phyloP scores from a whole-genome alignment of 257 asterid genomes.

The Fraxinus americana region DNA sequence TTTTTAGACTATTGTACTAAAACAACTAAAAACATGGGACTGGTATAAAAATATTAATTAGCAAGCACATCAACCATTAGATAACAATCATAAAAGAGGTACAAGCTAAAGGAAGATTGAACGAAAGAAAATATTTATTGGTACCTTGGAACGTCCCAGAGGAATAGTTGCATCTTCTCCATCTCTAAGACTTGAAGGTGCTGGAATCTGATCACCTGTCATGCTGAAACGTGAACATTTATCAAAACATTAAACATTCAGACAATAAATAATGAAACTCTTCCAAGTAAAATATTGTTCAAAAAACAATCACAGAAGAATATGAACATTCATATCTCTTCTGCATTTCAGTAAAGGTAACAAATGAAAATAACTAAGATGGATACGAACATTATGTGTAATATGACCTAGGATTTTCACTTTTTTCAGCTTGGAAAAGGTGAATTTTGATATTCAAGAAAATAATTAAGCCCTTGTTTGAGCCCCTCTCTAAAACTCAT shows the following conservation, averaged over 20 bases:
- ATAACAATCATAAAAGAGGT: conserved; percentile 12
- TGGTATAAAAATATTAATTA: conserved; percentile 17
- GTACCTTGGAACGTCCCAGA: conserved; percentile 76
- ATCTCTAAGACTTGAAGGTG: conserved; percentile 89
- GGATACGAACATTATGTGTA: background rate
- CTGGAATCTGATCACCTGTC: conserved; percentile 89
- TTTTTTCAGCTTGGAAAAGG: background rate
- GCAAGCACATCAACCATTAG: conserved; percentile 21
- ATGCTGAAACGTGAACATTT: conserved; percentile 59
- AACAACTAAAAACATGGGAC: conserved; percentile 13
- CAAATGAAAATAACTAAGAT: background rate
- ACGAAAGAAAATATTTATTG: conserved; percentile 27
- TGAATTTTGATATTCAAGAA: background rate
- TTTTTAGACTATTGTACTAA: background rate
- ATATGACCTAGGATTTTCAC: background rate
- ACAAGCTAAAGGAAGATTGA: conserved; percentile 14
- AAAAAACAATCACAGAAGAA: background rate
- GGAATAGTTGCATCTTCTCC: conserved; percentile 68
- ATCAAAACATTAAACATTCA: conserved; percentile 23
- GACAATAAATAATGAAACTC: conserved; percentile 4
- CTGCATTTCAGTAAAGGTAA: background rate
- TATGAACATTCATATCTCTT: background rate
- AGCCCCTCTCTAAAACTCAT: too few species aligned
- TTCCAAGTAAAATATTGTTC: background rate
- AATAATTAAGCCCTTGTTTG: background rate